These are phyloP conservation scores for Pseudogymnoascus sp. DNA, from an alignment of 2,329 filamentous ascomycete species.

Conservation along the genomic window DNA sequence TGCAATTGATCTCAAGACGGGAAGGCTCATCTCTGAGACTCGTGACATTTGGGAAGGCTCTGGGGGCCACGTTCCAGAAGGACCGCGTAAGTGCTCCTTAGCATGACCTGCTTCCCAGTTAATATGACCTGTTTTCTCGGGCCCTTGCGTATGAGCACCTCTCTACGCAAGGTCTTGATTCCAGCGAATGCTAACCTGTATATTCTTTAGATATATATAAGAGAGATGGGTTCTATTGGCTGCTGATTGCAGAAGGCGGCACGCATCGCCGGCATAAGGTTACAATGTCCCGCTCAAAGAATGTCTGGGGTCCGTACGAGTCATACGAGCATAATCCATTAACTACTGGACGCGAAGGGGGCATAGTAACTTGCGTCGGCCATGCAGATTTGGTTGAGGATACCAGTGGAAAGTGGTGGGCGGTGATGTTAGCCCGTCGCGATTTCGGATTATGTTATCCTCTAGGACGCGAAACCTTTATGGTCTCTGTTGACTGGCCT, in stretches of 20 bases:
- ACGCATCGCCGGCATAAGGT: constrained; percentile 38
- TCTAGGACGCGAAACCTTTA: constrained; percentile 33
- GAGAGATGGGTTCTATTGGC: constrained; percentile 41
- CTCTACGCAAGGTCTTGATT: neutral
- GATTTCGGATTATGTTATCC: constrained; percentile 21
- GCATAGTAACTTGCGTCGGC: constrained; percentile 38
- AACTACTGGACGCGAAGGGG: constrained; percentile 37
- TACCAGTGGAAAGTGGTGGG: constrained; percentile 20
- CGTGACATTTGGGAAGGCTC: constrained; percentile 31
- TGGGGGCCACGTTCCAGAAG: constrained; percentile 29
- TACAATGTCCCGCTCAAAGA: constrained; percentile 38
- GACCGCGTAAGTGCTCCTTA: constrained; percentile 27
- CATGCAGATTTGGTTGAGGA: constrained; percentile 43
- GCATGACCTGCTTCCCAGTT: neutral
- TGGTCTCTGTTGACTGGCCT: constrained; percentile 29
- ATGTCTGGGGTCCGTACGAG: constrained; percentile 40
- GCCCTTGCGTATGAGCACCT: neutral
- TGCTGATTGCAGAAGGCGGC: constrained; percentile 45
- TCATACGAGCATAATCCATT: constrained; percentile 39
- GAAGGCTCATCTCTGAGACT: constrained; percentile 22
- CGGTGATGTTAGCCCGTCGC: constrained; percentile 16
- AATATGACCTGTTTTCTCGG: neutral
- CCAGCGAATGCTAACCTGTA: neutral
- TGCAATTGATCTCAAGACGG: constrained; percentile 21
- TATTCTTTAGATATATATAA: constrained; percentile 36